phyloP scores from a whole-genome alignment of 106 monocot genomes.

The Chionographis japonica region DNA sequence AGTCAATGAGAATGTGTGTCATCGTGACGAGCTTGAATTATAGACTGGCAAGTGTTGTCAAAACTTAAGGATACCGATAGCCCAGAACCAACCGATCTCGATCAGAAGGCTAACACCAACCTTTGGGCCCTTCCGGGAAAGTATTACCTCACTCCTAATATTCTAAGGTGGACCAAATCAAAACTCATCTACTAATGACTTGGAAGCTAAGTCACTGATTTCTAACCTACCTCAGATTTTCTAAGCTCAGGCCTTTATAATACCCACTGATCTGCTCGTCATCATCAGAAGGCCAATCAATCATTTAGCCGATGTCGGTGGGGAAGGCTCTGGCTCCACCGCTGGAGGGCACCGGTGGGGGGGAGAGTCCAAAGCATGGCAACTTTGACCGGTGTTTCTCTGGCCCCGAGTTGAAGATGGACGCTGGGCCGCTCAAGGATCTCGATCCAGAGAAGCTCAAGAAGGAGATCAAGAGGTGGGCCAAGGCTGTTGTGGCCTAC shows the following conservation, averaged over 20 bases:
- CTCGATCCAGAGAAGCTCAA: conserved; percentile 45
- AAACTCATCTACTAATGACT: neutral
- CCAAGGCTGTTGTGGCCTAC: conserved; percentile 38
- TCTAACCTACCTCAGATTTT: conserved; percentile 8
- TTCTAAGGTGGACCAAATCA: conserved; percentile 12
- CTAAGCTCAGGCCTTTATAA: conserved; percentile 1
- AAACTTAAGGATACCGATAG: too few species aligned
- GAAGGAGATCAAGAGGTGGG: conserved; percentile 56
- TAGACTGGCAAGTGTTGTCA: too few species aligned
- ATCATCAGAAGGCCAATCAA: too few species aligned
- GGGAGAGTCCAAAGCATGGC: neutral
- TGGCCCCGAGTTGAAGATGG: conserved; percentile 30
- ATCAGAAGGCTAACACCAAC: too few species aligned
- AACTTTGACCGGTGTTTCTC: conserved; percentile 18
- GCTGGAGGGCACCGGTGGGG: neutral
- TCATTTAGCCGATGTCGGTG: neutral
- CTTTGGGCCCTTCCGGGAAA: too few species aligned
- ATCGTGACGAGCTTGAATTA: too few species aligned
- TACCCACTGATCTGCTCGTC: too few species aligned
- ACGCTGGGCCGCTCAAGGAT: conserved; percentile 30
- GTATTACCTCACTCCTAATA: neutral
- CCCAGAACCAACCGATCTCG: too few species aligned
- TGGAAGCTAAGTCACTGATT: conserved; percentile 9
- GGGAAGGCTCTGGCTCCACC: neutral
- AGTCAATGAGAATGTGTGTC: too few species aligned